Evolutionary conservation across 2,329 filamentous ascomycete genomes (phyloP), one percentile per base, ranked within the genome.

Genomic region (Fusarium poae): DNA sequence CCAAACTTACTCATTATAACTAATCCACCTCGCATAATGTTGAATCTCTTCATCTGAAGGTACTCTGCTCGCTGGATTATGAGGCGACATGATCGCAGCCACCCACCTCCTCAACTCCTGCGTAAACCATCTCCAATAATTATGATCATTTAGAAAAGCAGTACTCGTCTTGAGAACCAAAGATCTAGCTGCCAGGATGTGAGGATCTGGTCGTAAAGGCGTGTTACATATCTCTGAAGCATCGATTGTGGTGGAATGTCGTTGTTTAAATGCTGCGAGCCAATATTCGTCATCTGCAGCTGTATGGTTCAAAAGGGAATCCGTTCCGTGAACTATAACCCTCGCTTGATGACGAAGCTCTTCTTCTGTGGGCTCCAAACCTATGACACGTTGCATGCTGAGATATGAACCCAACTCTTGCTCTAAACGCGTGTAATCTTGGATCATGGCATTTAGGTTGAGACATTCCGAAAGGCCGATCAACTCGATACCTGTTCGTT

Each of bases 11-110:
- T 74, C 71, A 4, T 75, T 72, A 18, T 71, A 75, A n/a, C 65
- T 67, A 4, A 75, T 66, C 70, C 73, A 75, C 8, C 73, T 62
- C 0, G 73, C 72, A n/a, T 75, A 74, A 30, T 75, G 72, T 3
- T 75, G 72, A 10, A 75, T 74, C 42, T 75, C 73, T 25, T 72
- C 63, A 9, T 75, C 73, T 0, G 70, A 65, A 1, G 73, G 73
- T 0, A 75, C 51, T 4, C 73, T 60, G 21, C 62, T 67, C 0
- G 68, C 65, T 0, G 73, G 73, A 3, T 75, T 75, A 11, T 75
- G 67, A 0, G 73, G 66, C 0, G 73, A 75, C 62, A 75, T 72
- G 13, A 74, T 75, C 2, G 64, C 71, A 1, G 62, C 58, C 2
- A 75, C 71, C 72, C 72, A 75, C 8, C 72, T 65, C 8, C 65